Percentiles rank a stretch among this genome's conserved stretches.
phyloP scores from a whole-genome alignment of 495 filamentous ascomycete genomes.

The Aspergillus saccharolyticus region DNA sequence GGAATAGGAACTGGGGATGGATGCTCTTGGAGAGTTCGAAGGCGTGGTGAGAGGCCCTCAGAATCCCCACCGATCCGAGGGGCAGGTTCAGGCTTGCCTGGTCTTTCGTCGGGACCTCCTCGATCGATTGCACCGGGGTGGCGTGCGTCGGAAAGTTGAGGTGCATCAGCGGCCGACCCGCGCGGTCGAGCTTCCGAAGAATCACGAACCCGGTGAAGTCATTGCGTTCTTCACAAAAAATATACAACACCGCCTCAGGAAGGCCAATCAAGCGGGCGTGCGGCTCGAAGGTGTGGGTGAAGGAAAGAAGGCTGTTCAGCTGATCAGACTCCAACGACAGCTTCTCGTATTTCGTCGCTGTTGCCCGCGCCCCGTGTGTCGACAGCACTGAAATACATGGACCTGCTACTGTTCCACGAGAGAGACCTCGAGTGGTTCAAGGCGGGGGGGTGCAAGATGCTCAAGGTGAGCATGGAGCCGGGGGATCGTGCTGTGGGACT shows the following conservation, averaged over 20 bases:
- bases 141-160: constrained; percentile 31
- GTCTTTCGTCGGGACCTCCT: constrained; percentile 29
- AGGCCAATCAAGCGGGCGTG: constrained; percentile 27
- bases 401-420: constrained; percentile 30
- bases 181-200: constrained; percentile 32
- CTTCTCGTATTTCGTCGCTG: constrained; percentile 22
- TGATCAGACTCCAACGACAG: constrained; percentile 25
- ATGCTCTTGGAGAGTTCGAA: constrained; percentile 22
- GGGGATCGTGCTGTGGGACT: constrained; percentile 43
- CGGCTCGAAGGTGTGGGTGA: constrained; percentile 29
- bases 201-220: constrained; percentile 39
- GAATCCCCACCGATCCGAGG: constrained; percentile 27
- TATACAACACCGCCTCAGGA: constrained; percentile 34
- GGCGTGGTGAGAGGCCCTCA: constrained; percentile 31
- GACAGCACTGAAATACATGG: constrained; percentile 28
- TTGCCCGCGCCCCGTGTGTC: constrained; percentile 39
- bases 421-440: constrained; percentile 39
- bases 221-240: constrained; percentile 34
- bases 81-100: constrained; percentile 23
- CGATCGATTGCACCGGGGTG: constrained; percentile 25
- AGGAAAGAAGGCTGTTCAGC: constrained; percentile 19
- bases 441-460: constrained; percentile 30
- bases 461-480: constrained; percentile 35
- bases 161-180: constrained; percentile 29
- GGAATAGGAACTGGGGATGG: constrained; percentile 31